A percentile compares a stretch with the other conserved stretches of the same genome.
Conservation (phyloP, 805 yeast species). For the Wickerhamiella alocasiicola region DNA sequence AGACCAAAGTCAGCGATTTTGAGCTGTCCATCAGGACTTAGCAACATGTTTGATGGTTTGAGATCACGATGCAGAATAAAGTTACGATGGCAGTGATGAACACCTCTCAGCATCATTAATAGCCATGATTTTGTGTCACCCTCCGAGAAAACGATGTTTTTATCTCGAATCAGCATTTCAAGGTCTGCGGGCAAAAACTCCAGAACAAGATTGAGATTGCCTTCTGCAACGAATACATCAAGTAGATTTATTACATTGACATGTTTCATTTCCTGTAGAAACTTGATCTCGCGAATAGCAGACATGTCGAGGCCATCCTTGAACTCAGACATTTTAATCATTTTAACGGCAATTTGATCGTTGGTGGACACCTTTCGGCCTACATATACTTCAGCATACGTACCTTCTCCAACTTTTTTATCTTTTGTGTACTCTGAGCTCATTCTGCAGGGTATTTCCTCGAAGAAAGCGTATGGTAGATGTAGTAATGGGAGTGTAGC, state of each 20-base stretch:
- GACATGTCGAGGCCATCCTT: conserved; percentile 97
- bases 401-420: conserved; percentile 95
- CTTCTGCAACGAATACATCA: conserved; percentile 65
- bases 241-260: conserved; percentile 75
- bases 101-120: conserved; percentile 85
- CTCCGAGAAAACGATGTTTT: conserved; percentile 58
- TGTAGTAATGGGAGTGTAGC: too few relatives aligned
- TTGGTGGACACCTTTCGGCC: conserved; percentile 51
- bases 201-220: conserved; percentile 69
- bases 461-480: too few relatives aligned
- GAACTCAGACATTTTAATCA: conserved; percentile 85
- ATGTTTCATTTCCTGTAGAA: conserved; percentile 77
- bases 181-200: conserved; percentile 89
- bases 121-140: conserved; percentile 91
- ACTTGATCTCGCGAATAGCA: conserved; percentile 82
- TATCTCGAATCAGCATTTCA: conserved; percentile 79
- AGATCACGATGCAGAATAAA: conserved; percentile 84
- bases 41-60: conserved; percentile 79
- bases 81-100: conserved; percentile 90
- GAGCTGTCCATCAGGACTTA: conserved; percentile 77
- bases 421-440: conserved; percentile 31
- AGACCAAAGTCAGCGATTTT: conserved; percentile 97
- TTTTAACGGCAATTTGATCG: conserved; percentile 77
- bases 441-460: too few relatives aligned
- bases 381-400: conserved; percentile 83